Conservation (phyloP, 768 basidiomycete species). For the Grammothele lineata region DNA sequence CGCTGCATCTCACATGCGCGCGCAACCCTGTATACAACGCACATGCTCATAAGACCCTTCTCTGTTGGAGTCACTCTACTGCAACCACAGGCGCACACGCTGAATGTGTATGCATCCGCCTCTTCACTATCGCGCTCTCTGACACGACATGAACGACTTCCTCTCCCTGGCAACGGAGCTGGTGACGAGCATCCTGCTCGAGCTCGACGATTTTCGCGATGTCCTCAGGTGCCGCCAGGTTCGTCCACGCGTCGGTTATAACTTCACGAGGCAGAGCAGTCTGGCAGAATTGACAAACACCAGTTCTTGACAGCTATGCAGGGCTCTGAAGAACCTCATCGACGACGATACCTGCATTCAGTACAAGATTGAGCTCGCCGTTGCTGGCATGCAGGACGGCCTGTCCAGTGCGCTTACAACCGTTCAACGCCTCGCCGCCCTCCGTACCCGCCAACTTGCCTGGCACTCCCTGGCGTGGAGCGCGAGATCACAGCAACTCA, state of each 20-base stretch:
- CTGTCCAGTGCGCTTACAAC: conserved; percentile 24
- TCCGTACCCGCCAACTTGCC: conserved; percentile 27
- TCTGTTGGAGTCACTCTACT: too few species aligned
- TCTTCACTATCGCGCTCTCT: too few species aligned
- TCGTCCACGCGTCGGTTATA: background rate
- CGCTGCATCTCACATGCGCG: too few species aligned
- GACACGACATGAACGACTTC: background rate
- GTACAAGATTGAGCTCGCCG: conserved; percentile 31
- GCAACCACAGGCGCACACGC: too few species aligned
- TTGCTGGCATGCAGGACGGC: conserved; percentile 40
- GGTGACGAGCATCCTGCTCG: conserved; percentile 15
- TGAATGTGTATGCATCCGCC: too few species aligned
- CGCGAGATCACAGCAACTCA: conserved; percentile 26
- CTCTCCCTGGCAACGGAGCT: conserved; percentile 19
- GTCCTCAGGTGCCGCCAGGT: conserved; percentile 22
- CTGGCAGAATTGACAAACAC: background rate
- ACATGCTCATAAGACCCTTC: too few species aligned
- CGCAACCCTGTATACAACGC: too few species aligned
- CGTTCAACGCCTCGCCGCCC: conserved; percentile 33
- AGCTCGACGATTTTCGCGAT: conserved; percentile 13
- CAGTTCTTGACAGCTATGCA: conserved; percentile 15
- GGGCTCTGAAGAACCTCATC: conserved; percentile 12
- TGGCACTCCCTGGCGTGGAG: conserved; percentile 16
- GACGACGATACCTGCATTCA: conserved; percentile 14
- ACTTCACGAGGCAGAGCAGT: background rate